Evolutionary conservation across 352 stramenopile species (phyloP).

Genomic region (Plasmopara halstedii): DNA sequence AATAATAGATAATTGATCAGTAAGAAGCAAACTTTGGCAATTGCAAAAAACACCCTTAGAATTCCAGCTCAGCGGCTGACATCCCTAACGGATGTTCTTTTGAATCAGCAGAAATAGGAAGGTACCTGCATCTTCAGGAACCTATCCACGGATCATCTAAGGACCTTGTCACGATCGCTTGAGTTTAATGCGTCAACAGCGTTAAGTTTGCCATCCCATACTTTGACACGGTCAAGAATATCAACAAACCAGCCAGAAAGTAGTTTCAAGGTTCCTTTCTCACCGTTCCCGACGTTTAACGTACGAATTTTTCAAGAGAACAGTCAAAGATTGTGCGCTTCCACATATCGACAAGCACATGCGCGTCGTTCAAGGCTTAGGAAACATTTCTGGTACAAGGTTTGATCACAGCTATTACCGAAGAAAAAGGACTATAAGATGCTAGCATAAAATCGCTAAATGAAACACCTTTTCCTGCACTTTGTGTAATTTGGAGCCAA

Average conservation of each 20-base stretch:
- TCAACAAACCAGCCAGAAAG: slow-evolving; percentile 22
- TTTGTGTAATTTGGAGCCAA: no score
- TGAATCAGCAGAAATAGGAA: no score
- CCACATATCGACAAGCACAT: slow-evolving; percentile 40
- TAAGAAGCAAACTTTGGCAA: slow-evolving; percentile 81
- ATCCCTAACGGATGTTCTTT: background rate
- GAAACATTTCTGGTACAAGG: slow-evolving; percentile 35
- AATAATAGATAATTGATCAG: slow-evolving; percentile 36
- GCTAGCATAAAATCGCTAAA: no score
- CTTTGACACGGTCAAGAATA: slow-evolving; percentile 18
- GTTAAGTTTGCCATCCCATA: slow-evolving; percentile 6
- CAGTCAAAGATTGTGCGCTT: slow-evolving; percentile 31
- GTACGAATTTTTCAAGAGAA: slow-evolving; percentile 37
- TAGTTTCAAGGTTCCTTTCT: slow-evolving; percentile 7
- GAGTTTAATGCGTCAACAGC: background rate
- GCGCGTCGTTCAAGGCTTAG: slow-evolving; percentile 62
- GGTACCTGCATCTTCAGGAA: slow-evolving; percentile 1
- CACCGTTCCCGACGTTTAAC: slow-evolving; percentile 21
- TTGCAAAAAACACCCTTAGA: slow-evolving; percentile 68
- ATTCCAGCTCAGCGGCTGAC: slow-evolving; percentile 49
- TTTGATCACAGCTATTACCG: no score
- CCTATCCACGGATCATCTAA: slow-evolving; percentile 22
- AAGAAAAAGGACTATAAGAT: no score
- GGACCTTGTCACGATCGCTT: background rate
- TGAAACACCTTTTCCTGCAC: no score